Evolutionary conservation across 2,329 filamentous ascomycete species (phyloP), one percentile per base, ranked within the genome.

Genomic region (Colletotrichum musicola): DNA sequence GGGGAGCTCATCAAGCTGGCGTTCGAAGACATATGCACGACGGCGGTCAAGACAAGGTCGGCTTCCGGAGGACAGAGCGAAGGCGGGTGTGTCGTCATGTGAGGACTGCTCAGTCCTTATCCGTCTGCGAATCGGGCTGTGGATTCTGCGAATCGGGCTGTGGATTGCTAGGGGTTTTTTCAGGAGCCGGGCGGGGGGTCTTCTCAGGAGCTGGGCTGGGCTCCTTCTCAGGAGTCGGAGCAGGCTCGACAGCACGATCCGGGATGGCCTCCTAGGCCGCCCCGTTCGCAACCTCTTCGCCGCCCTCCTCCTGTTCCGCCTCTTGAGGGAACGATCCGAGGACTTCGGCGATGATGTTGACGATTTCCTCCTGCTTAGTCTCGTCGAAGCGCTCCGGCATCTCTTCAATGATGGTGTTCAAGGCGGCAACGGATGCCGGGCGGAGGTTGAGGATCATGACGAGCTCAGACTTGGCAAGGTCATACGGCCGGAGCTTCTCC

Each of bases 381-480:
- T 86, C 85, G 53, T 77, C 82, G 75, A 91, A 90, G 7, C 90
- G 85, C 42, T 84, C 82, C 64, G 86, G 83, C 81, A 91, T 87
- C 71, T 92, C 89, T 77, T 93, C 89, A 40, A 93, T 82, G 57
- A 91, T 82, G 16, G 87, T 87, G 74, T 90, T 90, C 72, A 93
- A 81, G 53, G 86, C 84, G 4, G 86, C 85, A 35, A 84, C 81
- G 30, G 83, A 86, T 22, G 83, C 82, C 0, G 90, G 90, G 12
- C 90, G 85, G 50, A 91, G 79, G 75, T 93, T 92, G 72, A 92
- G 77, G 55, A 92, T 86, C 87, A 91, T 91, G 74, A 92, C 81
- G 62, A 90, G 80, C 78, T 92, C 90, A 62, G 88, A 88, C 81
- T 92, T 92, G 78, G 88, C 87, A 63, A 92, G 83, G 53, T 88